Conservation (phyloP, 2,329 filamentous ascomycete genomes). For the Exophiala sp. region DNA sequence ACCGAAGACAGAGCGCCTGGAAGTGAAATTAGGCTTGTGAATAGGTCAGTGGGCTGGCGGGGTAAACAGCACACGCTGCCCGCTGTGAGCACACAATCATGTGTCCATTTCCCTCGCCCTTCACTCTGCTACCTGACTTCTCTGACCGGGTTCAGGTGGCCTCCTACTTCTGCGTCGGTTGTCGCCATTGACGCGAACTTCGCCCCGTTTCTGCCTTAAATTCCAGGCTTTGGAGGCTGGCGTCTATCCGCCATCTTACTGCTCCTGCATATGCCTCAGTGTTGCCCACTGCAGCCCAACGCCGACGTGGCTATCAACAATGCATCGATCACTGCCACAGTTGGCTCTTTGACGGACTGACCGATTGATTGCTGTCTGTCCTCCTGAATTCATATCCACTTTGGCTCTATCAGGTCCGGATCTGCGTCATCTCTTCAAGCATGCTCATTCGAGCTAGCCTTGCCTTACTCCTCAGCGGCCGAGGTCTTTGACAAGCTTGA, state of each 20-base stretch:
- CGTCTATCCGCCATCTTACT: slow-evolving; percentile 4
- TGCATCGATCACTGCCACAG: slow-evolving; percentile 14
- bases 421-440: slow-evolving; percentile 19
- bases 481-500: slow-evolving; percentile 16
- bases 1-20: no score
- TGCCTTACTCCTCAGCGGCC: slow-evolving; percentile 13
- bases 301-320: background rate
- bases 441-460: slow-evolving; percentile 22
- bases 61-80: background rate
- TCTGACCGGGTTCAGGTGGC: background rate
- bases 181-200: background rate
- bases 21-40: background rate
- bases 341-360: slow-evolving; percentile 1
- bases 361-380: slow-evolving; percentile 8
- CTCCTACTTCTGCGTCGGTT: slow-evolving; percentile 1
- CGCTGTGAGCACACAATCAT: background rate
- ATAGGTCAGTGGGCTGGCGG: background rate
- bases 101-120: background rate
- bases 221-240: slow-evolving; percentile 4
- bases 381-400: slow-evolving; percentile 8
- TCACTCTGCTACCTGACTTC: background rate
- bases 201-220: slow-evolving; percentile 1
- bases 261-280: slow-evolving; percentile 10
- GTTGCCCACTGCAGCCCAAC: slow-evolving; percentile 1
- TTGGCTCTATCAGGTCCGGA: slow-evolving; percentile 15